Evolutionary conservation across 805 yeast species (phyloP), one percentile per base, ranked within the genome.

Genomic region (Teunomyces stri): DNA sequence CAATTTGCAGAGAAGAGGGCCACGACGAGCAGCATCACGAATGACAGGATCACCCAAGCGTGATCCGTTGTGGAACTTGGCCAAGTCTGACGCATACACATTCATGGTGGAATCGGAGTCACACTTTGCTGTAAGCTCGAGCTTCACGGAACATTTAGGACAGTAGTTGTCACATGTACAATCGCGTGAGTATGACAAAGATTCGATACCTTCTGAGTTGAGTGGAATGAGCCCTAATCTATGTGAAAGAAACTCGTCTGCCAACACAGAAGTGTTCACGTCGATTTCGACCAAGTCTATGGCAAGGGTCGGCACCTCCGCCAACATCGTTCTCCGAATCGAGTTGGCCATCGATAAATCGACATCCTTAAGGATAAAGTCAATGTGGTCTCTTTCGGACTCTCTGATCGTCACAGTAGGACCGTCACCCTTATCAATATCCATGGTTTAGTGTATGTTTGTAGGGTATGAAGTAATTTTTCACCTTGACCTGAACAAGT

Each of bases 121-220:
- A 65, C 97, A 92, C 53, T 82, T 76, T n/a, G 97, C 99, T 47
- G 88, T 84, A 53, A 94, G 71, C 49, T 85, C 84, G 48, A 94
- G 76, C 54, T 85, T 89, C 20, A 94, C 98, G 3, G 96, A 85
- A 71, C 99, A 94, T 66, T 87, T 85, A 50, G 89, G 91, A 70
- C 99, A 94, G 71, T 94, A 92, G 63, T 91, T 95, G 65, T 94
- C 99, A 74, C 99, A 94, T 38, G 96, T 91, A 68, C 99, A 94
- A 66, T 94, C 99, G 63, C 97, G 80, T 25, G 95, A 85, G 69
- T 91, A 92, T 52, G 89, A 83, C 54, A 92, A 73, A 51, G 84
- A 79, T 43, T 89, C 96, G 39, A 91, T 89, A 51, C 88, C 92
- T 36, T 82, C 81, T 57, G 95, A 83, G 54, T 85, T 86, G 41